phyloP scores from a whole-genome alignment of 257 asterid species.

The Oldenlandia corymbosa region DNA sequence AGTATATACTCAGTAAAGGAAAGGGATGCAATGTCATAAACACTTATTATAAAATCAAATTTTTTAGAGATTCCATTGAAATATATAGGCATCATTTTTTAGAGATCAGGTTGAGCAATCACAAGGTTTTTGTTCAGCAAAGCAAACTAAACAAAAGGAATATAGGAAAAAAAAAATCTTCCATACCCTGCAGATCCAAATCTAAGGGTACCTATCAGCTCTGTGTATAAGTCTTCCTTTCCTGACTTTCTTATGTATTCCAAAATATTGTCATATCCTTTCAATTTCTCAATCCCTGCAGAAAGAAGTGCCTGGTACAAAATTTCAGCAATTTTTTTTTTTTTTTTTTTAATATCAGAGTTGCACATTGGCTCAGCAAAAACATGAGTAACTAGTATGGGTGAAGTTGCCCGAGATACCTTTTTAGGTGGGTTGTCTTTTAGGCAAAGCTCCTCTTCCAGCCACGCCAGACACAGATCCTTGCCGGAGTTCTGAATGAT shows the following conservation, averaged over 20 bases:
- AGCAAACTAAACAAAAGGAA: not conserved
- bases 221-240: constrained; percentile 73
- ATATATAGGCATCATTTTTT: not conserved
- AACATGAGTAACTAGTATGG: not conserved
- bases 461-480: constrained; percentile 80
- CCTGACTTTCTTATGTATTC: constrained; percentile 77
- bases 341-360: constrained; percentile 7
- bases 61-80: not conserved
- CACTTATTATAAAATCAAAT: not conserved
- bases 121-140: not conserved
- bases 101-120: not conserved
- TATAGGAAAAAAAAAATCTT: not conserved
- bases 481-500: constrained; percentile 57
- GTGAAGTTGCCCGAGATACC: constrained; percentile 38
- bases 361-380: not conserved
- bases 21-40: not conserved
- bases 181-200: constrained; percentile 73
- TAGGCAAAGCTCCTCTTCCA: constrained; percentile 73
- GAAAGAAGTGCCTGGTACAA: constrained; percentile 57
- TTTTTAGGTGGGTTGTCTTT: constrained; percentile 44
- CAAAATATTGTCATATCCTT: constrained; percentile 52
- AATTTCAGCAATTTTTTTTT: constrained; percentile 11
- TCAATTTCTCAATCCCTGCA: constrained; percentile 45
- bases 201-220: constrained; percentile 64
- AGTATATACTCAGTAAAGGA: constrained; percentile 12